A percentile compares a stretch with the other conserved stretches of the same genome.
Conservation (phyloP, 805 yeast genomes). For the Huiozyma sinensis region DNA sequence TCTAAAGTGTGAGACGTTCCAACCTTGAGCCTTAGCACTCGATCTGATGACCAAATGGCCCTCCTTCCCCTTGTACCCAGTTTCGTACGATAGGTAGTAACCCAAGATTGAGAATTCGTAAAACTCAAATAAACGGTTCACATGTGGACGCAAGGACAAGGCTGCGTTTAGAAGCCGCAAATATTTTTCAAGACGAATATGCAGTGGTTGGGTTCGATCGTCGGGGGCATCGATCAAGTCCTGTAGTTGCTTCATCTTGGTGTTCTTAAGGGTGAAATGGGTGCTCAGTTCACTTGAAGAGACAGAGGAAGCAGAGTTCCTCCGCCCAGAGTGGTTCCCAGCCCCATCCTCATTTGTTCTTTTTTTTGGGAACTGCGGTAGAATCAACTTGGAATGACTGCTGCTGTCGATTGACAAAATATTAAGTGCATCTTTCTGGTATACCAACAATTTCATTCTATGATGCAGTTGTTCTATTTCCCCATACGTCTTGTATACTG, state of each 20-base stretch:
- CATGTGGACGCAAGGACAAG: constrained; percentile 64
- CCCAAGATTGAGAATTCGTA: constrained; percentile 86
- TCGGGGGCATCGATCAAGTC: constrained; percentile 21
- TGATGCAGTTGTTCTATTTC: constrained; percentile 68
- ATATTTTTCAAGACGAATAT: constrained; percentile 47
- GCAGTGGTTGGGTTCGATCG: constrained; percentile 20
- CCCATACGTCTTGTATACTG: constrained; percentile 56
- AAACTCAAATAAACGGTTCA: constrained; percentile 74
- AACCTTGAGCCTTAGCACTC: constrained; percentile 80
- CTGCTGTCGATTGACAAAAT: constrained; percentile 18
- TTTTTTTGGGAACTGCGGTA: constrained; percentile 23
- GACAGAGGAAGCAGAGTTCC: constrained; percentile 1
- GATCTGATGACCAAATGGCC: constrained; percentile 75
- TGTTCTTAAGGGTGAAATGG: constrained; percentile 8
- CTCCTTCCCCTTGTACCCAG: constrained; percentile 76
- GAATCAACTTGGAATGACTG: constrained; percentile 14
- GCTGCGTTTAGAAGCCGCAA: constrained; percentile 48
- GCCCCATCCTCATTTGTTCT: constrained; percentile 2
- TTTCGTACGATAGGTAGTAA: constrained; percentile 70
- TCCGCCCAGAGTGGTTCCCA: neutral
- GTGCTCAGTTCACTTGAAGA: neutral
- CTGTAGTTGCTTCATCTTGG: constrained; percentile 22
- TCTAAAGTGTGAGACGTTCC: constrained; percentile 87
- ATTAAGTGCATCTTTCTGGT: constrained; percentile 32
- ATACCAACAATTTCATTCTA: constrained; percentile 44